Evolutionary conservation across 768 basidiomycete genomes (phyloP), one percentile per base, ranked within the genome.

Genomic region (Hydnomerulius pinastri): DNA sequence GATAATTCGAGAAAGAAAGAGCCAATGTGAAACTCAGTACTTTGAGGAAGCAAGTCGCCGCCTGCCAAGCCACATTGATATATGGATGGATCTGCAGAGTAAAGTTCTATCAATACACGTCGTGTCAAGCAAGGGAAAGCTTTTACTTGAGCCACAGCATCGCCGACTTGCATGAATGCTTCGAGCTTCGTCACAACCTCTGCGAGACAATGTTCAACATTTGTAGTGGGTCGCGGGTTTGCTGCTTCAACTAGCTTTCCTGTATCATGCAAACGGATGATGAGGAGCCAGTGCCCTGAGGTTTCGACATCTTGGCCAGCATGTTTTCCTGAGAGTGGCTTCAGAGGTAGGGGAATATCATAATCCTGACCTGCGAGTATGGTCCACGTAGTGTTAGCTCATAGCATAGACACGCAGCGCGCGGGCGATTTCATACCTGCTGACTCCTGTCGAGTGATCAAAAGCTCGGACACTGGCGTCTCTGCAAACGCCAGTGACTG

Each of bases 51-150:
- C 51, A 57, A n/a, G 61, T 57, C 9, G 51, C 57, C 5, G 48
- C 21, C 55, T 54, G 69, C 69, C 69, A 68, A 8, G 67, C 58
- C 17, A 70, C 23, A 23, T 58, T 56, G 33, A 53, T 48, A 27
- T 59, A 60, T 11, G 67, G 67, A 48, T 68, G 29, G 15, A 68
- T 17, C 67, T 68, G 37, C 1, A 17, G 18, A 23, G 10, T 5
- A 12, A 4, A n/a, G n/a, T n/a, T n/a, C n/a, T n/a, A n/a, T n/a
- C n/a, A n/a, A n/a, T n/a, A n/a, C n/a, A n/a, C n/a, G n/a, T n/a
- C n/a, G n/a, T n/a, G n/a, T n/a, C n/a, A n/a, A n/a, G n/a, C n/a
- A n/a, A n/a, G n/a, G n/a, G n/a, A n/a, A n/a, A n/a, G n/a, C n/a
- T 33, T 36, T 17, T 38, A 63, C 66, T 46, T 68, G 57, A 4